phyloP scores from a whole-genome alignment of 106 monocot genomes.

The Ottelia alismoides region DNA sequence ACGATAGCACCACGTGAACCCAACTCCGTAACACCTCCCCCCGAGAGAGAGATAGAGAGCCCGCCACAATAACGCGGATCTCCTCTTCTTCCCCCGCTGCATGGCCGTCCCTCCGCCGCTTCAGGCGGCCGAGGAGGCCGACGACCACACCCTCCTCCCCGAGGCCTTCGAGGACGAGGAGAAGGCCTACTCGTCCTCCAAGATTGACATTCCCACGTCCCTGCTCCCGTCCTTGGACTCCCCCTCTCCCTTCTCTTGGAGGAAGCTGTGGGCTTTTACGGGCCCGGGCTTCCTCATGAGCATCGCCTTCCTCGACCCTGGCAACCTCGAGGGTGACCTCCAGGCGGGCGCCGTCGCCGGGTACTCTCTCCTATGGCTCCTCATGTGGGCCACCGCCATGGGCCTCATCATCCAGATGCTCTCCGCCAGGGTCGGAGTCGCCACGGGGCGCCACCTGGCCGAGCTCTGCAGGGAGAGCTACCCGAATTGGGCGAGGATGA shows the following conservation, averaged over 20 bases:
- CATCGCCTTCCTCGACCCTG: slow-evolving; percentile 78
- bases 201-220: slow-evolving; percentile 6
- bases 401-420: slow-evolving; percentile 58
- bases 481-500: slow-evolving; percentile 44
- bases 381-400: slow-evolving; percentile 53
- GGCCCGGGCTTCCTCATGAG: slow-evolving; percentile 77
- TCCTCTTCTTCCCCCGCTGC: too few relatives aligned
- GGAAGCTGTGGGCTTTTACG: slow-evolving; percentile 65
- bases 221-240: slow-evolving; percentile 46
- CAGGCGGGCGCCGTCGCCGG: slow-evolving; percentile 51
- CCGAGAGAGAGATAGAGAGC: too few relatives aligned
- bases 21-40: too few relatives aligned
- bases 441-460: slow-evolving; percentile 53
- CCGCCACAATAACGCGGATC: too few relatives aligned
- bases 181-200: slow-evolving; percentile 37
- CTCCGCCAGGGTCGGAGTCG: slow-evolving; percentile 58
- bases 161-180: too few relatives aligned
- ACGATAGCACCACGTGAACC: too few relatives aligned
- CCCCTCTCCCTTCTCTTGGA: slow-evolving; percentile 50
- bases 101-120: too few relatives aligned
- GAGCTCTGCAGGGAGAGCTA: slow-evolving; percentile 79
- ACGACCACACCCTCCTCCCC: too few relatives aligned
- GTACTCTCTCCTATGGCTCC: slow-evolving; percentile 50
- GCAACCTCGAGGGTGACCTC: slow-evolving; percentile 66
- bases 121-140: too few relatives aligned